These are phyloP conservation scores for Neonectria hederae DNA, from an alignment of 2,329 filamentous ascomycete genomes.

Conservation along the genomic window DNA sequence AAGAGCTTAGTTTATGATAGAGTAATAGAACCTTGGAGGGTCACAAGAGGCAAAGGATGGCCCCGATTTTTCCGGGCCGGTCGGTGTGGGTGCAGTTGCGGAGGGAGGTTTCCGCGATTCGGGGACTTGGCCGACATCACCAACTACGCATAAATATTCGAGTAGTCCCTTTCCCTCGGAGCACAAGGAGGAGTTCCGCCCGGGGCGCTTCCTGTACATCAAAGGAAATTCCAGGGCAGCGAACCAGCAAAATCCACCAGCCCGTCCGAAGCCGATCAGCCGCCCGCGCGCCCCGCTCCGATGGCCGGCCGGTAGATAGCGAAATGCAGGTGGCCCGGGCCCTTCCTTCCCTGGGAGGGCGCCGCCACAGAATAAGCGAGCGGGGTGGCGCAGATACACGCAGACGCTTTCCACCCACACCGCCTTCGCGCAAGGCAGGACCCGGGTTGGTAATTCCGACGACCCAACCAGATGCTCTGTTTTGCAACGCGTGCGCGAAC, in stretches of 20 bases:
- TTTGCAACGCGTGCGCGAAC: slow-evolving; percentile 15
- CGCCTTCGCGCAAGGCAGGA: slow-evolving; percentile 8
- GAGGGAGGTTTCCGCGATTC: neutral
- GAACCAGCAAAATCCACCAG: neutral
- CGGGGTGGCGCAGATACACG: slow-evolving; percentile 15
- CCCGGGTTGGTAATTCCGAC: neutral
- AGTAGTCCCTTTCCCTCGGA: neutral
- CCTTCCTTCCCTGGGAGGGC: slow-evolving; percentile 5
- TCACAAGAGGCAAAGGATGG: slow-evolving; percentile 4
- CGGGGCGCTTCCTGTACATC: neutral
- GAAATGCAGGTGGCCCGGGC: slow-evolving; percentile 21
- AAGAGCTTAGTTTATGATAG: slow-evolving; percentile 3
- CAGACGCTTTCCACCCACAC: slow-evolving; percentile 8
- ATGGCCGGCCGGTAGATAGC: slow-evolving; percentile 31
- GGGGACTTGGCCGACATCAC: neutral
- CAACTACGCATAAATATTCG: neutral
- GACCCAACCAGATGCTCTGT: slow-evolving; percentile 18
- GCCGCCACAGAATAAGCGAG: slow-evolving; percentile 10
- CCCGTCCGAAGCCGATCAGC: slow-evolving; percentile 11
- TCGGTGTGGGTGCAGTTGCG: neutral
- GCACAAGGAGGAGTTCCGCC: slow-evolving; percentile 11
- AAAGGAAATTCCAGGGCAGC: neutral
- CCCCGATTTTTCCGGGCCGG: slow-evolving; percentile 1
- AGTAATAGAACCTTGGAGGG: slow-evolving; percentile 3
- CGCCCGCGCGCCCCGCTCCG: slow-evolving; percentile 29